Evolutionary conservation across 129 eudicot genomes (phyloP).

Genomic region (Arctium minus): DNA sequence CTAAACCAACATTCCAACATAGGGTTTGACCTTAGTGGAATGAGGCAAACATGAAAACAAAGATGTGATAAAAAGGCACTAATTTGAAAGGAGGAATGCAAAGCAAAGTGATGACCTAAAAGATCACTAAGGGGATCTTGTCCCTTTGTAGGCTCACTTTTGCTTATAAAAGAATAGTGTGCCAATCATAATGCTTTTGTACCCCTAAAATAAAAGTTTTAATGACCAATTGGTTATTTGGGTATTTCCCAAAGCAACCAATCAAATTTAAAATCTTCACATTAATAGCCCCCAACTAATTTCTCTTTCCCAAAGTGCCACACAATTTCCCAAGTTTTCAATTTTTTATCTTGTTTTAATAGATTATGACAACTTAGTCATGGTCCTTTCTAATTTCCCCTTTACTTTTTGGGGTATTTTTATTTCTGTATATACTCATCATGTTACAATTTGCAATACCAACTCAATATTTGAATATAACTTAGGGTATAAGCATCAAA

Average conservation of each 20-base stretch:
- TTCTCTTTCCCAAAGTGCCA: constrained; percentile 30
- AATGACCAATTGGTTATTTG: constrained; percentile 20
- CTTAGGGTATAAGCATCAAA: constrained; percentile 17
- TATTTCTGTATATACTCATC: background rate
- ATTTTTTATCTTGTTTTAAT: constrained; percentile 16
- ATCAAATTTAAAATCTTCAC: constrained; percentile 27
- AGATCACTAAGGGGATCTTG: constrained; percentile 40
- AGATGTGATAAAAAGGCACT: constrained; percentile 23
- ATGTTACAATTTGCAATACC: background rate
- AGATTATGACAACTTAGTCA: constrained; percentile 27
- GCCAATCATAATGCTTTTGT: constrained; percentile 37
- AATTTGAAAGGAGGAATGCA: constrained; percentile 26
- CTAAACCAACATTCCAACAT: constrained; percentile 30
- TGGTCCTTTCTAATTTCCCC: constrained; percentile 5
- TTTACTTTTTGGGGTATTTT: background rate
- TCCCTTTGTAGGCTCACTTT: constrained; percentile 43
- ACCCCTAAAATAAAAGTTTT: constrained; percentile 18
- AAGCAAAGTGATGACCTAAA: constrained; percentile 39
- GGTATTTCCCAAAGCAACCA: constrained; percentile 36
- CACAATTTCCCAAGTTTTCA: constrained; percentile 27
- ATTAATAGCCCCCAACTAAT: constrained; percentile 28
- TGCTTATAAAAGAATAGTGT: constrained; percentile 30
- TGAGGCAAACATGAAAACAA: constrained; percentile 26
- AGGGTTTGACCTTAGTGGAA: constrained; percentile 32
- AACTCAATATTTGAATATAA: background rate